Evolutionary conservation across 257 asterid species (phyloP).

Genomic region (Solanum neorickii): DNA sequence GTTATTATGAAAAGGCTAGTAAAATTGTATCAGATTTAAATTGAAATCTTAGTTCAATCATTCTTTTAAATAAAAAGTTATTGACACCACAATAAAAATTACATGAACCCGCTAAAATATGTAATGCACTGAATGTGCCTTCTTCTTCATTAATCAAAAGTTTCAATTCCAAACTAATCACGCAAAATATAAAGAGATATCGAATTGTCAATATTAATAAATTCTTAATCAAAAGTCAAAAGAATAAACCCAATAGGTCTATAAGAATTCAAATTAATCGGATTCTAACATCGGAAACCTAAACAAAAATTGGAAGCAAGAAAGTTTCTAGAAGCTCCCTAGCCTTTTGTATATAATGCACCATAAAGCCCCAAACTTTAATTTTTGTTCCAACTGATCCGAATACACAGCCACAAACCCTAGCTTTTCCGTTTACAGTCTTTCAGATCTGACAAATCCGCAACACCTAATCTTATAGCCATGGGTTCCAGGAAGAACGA

Average conservation of each 20-base stretch:
- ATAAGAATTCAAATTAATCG: background rate
- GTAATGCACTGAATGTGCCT: background rate
- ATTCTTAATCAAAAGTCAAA: background rate
- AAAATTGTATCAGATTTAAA: too few species aligned
- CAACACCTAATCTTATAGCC: background rate
- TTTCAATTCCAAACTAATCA: background rate
- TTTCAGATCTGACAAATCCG: conserved; percentile 26
- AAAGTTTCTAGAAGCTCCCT: background rate
- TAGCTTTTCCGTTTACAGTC: background rate
- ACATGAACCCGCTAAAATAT: background rate
- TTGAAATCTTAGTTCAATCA: too few species aligned
- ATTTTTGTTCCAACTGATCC: background rate
- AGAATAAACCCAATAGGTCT: too few species aligned
- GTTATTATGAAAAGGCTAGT: too few species aligned
- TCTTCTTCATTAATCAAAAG: background rate
- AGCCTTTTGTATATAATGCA: background rate
- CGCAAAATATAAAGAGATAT: too few species aligned
- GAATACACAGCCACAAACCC: conserved; percentile 25
- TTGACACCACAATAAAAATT: background rate
- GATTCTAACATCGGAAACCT: background rate
- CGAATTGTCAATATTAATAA: too few species aligned
- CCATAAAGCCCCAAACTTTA: background rate
- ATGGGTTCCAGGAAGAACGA: conserved; percentile 80
- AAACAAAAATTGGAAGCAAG: background rate
- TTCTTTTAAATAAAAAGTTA: too few species aligned